Base-by-base conservation (phyloP, 1,139 yeast genomes). In the Blastobotrys malaysiensis region DNA sequence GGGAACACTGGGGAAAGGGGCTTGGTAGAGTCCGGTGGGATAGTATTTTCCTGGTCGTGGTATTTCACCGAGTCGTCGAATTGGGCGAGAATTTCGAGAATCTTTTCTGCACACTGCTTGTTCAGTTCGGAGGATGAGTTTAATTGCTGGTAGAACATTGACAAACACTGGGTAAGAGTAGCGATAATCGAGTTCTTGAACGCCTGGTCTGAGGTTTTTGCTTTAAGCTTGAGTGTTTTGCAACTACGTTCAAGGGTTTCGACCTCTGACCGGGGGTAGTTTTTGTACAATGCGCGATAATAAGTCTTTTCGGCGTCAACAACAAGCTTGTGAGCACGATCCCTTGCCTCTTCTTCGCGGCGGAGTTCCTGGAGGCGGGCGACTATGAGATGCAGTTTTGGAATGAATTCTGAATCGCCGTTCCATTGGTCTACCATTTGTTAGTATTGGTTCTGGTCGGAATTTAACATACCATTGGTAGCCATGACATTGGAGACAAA, bases 251-350 rank as follows among this genome's bases (percentile, higher is more conserved):
- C 62, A 47, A 63, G 52, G 9, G 45, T 52, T 13, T 56, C 61
- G 9, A 60, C 51, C 16, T 59, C 63, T 5, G 47, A 39, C 13
- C 50, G 46, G 6, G 59, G 47, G 18, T 56, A 46, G 44, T 57
- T 57, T 46, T 62, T 63, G 49, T 63, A 63, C 24, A 59, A 50
- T 1, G 63, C 60, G 22, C 56, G 57, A 45, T 60, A 60, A 27
- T 57, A 60, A 3, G 58, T 54, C 36, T 54, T 54, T 45, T 61
- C 64, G 9, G 63, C 59, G 18, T 50, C 52, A 3, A 47, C 46
- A 20, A 60, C 49, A 1, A 57, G 59, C 45, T 56, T 55, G 13
- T 46, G 54, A 1, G 54, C 49, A 16, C 52, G 55, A 22, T 56
- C 55, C 45, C 52, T 57, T 16, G 52, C 21, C 3, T 55, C 56